Evolutionary conservation across 768 basidiomycete genomes (phyloP), one percentile per base, ranked within the genome.

Genomic region (Trametes sanguinea): DNA sequence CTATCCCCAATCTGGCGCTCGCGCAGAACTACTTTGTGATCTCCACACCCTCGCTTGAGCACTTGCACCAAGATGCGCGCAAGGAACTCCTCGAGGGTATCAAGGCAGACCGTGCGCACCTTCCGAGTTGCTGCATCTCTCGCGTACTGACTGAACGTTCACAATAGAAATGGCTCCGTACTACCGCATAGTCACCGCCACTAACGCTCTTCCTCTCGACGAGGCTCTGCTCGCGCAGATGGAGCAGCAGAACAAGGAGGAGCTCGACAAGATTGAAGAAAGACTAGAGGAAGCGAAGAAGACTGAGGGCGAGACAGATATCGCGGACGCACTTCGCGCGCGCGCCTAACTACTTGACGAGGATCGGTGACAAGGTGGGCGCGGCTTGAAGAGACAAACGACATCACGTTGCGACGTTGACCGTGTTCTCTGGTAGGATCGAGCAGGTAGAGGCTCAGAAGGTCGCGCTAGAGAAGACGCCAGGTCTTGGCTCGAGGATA

Each of bases 291-390:
- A 96, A 67, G 95, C 96, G 0, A 83, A 93, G 77, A 89, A 92
- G 78, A 92, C 86, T 2, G 88, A 95, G 70, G 96, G 95, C 61
- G 95, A 98, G 74, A 89, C 89, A 1, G 96, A 98, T 74, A 92
- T 98, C 60, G 87, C 87, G 17, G 96, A 98, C 68, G 89, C 88
- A 1, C 80, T 98, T 43, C 85, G 89, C 59, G 90, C 89, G 1
- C 81, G 87, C 64, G 96, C 96, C 17, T n/a, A 89, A 86, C 65
- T 94, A 94, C 76, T 73, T 95, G 7, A 93, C 93, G 10, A 81
- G 84, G 66, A 97, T 98, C 67, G 96, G 95, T 2, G 93, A 95
- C 75, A 94, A 81, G 77, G 81, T 81, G 6, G 1, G 35, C 35
- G 17, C 50, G 30, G 22, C 22, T 22, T 22, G 22, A 22, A 22